Evolutionary conservation across 352 stramenopile genomes (phyloP).

Genomic region (Albugo laibachii): DNA sequence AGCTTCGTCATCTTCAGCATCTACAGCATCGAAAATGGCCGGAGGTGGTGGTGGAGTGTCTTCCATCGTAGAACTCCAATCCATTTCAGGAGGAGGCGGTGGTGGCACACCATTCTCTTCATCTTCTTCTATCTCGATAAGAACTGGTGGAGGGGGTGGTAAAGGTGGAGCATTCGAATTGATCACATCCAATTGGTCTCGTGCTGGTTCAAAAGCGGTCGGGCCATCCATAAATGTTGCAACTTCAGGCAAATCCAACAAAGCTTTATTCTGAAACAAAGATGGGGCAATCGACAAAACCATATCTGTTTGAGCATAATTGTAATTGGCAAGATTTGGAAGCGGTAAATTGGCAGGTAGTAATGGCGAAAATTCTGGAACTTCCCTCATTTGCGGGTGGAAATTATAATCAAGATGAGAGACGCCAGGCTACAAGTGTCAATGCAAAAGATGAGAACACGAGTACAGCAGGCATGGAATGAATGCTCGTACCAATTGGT

Average conservation of each 20-base stretch:
- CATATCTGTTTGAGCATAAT: conserved; percentile 35
- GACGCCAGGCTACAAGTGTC: conserved; percentile 19
- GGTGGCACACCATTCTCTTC: conserved; percentile 24
- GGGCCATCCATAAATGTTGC: conserved; percentile 45
- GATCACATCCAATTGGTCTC: conserved; percentile 5
- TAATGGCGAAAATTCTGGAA: conserved; percentile 52
- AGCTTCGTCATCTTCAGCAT: conserved; percentile 8
- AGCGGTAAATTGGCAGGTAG: conserved; percentile 60
- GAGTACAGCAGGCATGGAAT: background rate
- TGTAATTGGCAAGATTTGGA: conserved; percentile 58
- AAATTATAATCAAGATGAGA: conserved; percentile 66
- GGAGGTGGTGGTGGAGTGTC: conserved; percentile 15
- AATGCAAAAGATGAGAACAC: conserved; percentile 1
- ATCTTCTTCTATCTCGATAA: conserved; percentile 1
- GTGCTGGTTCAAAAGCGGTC: conserved; percentile 29
- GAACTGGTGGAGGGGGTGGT: conserved; percentile 2
- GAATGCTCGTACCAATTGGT: conserved; percentile 33
- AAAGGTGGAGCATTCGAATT: conserved; percentile 32
- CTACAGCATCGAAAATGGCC: background rate
- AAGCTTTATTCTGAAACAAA: conserved; percentile 58
- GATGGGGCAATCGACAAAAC: conserved; percentile 62
- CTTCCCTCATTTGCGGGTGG: conserved; percentile 36
- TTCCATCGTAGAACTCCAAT: conserved; percentile 9
- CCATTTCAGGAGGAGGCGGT: conserved; percentile 14
- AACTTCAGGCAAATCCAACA: conserved; percentile 43